These are phyloP conservation scores for Diplodia seriata DNA, from an alignment of 2,329 filamentous ascomycete species.

Conservation along the genomic window DNA sequence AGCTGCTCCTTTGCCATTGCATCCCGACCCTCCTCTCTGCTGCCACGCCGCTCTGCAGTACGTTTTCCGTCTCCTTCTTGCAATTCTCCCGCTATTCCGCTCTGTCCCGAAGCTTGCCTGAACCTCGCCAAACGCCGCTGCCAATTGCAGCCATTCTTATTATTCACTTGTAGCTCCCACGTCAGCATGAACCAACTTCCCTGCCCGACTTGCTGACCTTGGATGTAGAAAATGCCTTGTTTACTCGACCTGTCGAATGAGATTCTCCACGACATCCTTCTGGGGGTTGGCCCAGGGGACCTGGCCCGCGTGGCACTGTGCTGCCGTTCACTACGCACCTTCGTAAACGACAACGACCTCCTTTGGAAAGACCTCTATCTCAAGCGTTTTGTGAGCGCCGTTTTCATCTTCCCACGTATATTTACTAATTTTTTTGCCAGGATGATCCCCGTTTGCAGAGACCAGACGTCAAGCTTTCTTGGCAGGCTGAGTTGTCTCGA, in stretches of 20 bases:
- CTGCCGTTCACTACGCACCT: slow-evolving; percentile 25
- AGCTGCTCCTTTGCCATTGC: neutral
- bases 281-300: slow-evolving; percentile 15
- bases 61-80: too few relatives aligned
- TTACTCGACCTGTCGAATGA: slow-evolving; percentile 32
- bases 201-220: neutral
- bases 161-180: neutral
- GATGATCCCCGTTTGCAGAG: slow-evolving; percentile 34
- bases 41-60: neutral
- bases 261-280: slow-evolving; percentile 28
- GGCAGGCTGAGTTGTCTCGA: slow-evolving; percentile 48
- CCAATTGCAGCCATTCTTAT: neutral
- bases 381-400: slow-evolving; percentile 6
- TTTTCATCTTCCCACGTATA: neutral
- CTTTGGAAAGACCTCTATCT: slow-evolving; percentile 33
- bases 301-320: slow-evolving; percentile 26
- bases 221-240: slow-evolving; percentile 7
- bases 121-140: neutral
- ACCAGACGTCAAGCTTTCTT: slow-evolving; percentile 35
- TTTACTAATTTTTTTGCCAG: slow-evolving; percentile 24
- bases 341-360: slow-evolving; percentile 29
- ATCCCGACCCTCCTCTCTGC: neutral
- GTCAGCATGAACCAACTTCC: neutral
- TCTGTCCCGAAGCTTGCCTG: neutral
- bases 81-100: neutral